These are phyloP conservation scores for Ophiostoma novo-ulmi DNA, from an alignment of 2,329 filamentous ascomycete species.

Conservation along the genomic window DNA sequence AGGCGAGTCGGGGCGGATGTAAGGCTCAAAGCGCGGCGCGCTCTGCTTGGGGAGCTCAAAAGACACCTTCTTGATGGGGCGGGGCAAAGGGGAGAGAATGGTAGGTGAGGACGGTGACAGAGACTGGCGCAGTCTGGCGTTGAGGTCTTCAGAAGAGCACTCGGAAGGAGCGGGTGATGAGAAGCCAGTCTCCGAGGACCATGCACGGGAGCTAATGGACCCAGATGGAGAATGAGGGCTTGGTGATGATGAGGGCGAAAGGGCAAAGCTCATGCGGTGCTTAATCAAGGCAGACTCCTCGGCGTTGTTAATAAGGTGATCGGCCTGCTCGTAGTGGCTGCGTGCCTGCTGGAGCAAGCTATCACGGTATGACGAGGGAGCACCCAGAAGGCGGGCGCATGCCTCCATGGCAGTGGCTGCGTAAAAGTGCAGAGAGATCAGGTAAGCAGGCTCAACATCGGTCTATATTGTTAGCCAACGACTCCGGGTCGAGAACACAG, in stretches of 20 bases:
- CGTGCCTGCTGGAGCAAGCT: conserved; percentile 49
- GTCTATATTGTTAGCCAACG: neutral
- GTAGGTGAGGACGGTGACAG: neutral
- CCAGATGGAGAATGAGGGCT: conserved; percentile 45
- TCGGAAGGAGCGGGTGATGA: conserved; percentile 47
- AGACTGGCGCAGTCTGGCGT: conserved; percentile 27
- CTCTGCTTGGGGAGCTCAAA: conserved; percentile 39
- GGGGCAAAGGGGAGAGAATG: conserved; percentile 5
- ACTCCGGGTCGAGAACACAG: neutral
- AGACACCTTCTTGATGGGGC: conserved; percentile 40
- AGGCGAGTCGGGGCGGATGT: conserved; percentile 55
- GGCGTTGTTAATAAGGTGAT: conserved; percentile 44
- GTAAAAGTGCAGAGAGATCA: conserved; percentile 58
- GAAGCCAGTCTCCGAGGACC: conserved; percentile 40
- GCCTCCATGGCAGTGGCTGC: conserved; percentile 56
- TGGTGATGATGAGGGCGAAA: conserved; percentile 31
- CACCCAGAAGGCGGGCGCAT: conserved; percentile 47
- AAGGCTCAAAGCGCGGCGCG: conserved; percentile 39
- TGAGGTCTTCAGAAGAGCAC: conserved; percentile 37
- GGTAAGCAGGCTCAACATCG: conserved; percentile 48
- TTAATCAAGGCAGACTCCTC: conserved; percentile 36
- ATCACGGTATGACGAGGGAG: conserved; percentile 43
- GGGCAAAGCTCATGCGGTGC: conserved; percentile 36
- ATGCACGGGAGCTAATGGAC: conserved; percentile 43
- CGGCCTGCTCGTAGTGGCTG: conserved; percentile 47